Evolutionary conservation across 2,329 filamentous ascomycete genomes (phyloP).

Genomic region (Colletotrichum sp.): DNA sequence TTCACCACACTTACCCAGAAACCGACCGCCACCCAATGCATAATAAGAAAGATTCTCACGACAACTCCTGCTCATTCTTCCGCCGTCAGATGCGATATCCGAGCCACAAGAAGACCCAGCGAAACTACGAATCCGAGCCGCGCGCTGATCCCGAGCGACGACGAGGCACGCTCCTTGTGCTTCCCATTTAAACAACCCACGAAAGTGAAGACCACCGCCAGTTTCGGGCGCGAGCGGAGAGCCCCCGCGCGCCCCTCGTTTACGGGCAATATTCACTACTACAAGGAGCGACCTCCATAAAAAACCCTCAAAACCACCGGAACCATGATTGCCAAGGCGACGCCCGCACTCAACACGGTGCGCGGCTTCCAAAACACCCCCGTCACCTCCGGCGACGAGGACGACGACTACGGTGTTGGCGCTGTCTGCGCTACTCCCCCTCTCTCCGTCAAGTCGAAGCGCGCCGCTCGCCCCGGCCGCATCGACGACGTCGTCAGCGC

Average conservation of each 20-base stretch:
- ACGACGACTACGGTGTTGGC: constrained; percentile 52
- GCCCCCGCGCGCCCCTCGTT: constrained; percentile 18
- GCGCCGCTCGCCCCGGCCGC: constrained; percentile 41
- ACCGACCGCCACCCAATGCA: constrained; percentile 53
- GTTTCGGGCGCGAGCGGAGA: constrained; percentile 14
- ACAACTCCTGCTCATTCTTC: constrained; percentile 52
- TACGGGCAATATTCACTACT: constrained; percentile 33
- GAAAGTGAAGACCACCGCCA: constrained; percentile 12
- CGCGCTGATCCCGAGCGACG: constrained; percentile 65
- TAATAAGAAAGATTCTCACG: constrained; percentile 52
- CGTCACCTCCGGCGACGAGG: constrained; percentile 60
- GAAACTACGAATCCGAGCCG: constrained; percentile 54
- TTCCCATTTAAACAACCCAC: constrained; percentile 12
- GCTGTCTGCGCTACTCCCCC: constrained; percentile 23
- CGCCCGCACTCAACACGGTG: constrained; percentile 57
- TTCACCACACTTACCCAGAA: constrained; percentile 19
- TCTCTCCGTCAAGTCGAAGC: constrained; percentile 24
- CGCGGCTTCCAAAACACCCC: constrained; percentile 63
- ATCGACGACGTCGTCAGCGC: constrained; percentile 65
- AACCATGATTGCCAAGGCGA: constrained; percentile 51
- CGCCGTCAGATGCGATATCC: constrained; percentile 63
- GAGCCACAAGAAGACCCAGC: constrained; percentile 52
- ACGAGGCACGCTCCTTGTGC: constrained; percentile 49
- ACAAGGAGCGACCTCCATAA: constrained; percentile 12
- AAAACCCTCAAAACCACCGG: neutral